Base-by-base conservation (phyloP, 495 filamentous ascomycete genomes). In the Aspergillus ostianus region DNA sequence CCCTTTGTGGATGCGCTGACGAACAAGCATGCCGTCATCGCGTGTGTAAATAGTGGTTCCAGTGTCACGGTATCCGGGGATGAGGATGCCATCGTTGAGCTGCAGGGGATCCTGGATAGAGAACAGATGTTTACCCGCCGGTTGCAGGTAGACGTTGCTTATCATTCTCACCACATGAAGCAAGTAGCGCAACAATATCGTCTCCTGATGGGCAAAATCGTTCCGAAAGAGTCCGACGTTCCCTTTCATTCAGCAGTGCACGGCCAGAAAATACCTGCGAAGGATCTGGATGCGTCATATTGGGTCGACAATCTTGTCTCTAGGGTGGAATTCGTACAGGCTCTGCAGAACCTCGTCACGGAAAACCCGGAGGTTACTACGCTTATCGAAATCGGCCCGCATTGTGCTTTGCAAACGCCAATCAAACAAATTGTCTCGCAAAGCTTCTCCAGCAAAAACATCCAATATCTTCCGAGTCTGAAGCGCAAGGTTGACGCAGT, bases 311-410 rank as follows among this genome's bases (percentile, higher is more conserved):
- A 84, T 56, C 59, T 84, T 47, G 58, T 70, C 3, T 77, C 70
- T 7, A 76, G 72, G 0, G 82, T 84, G 0, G 65, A 69, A 13
- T 84, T 82, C 59, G 61, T 70, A 3, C 55, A 72, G 18, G 80
- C 77, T 0, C 20, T 58, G 6, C 18, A 46, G 21, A 51, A 27
- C 12, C 27, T 58, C 12, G 19, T 58, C 0, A 21, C 12, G 15
- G n/a, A 51, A 1, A 45, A 10, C 0, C 23, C 19, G 4, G 23
- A 48, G 9, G 58, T 72, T 20, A 55, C 68, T 56, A 62, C 74
- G 0, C 63, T 89, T 5, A 53, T 90, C 18, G 87, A 90, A 61
- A 72, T 89, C 21, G 88, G 89, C 0, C 86, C 89, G 19, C 87
- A 90, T 59, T 71, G 78, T 8, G 84, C 87, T 0, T 73, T 92